Base-by-base conservation (phyloP, 2,329 filamentous ascomycete genomes). In the Fusarium sp. region DNA sequence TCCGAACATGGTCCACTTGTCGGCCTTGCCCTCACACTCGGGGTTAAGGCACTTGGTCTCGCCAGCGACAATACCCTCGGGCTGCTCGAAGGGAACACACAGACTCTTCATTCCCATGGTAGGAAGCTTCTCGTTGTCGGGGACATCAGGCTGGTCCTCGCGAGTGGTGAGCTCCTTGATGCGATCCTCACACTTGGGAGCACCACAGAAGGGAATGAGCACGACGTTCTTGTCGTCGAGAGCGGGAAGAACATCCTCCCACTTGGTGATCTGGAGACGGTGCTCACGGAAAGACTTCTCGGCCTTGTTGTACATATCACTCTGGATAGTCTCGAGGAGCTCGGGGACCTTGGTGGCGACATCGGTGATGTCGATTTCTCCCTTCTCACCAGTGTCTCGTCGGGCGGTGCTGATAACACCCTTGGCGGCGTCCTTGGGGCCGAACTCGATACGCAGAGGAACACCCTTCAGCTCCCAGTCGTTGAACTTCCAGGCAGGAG, bases 401-500 rank as follows among this genome's bases (percentile, higher is more conserved):
- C 96, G 93, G 23, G 94, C 93, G 68, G 88, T 93, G 69, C 91
- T 93, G 73, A 98, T 91, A 43, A 94, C 92, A 61, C 91, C 88
- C 78, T 94, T 93, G 70, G 92, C 93, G 14, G 91, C 91, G 78
- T 98, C 96, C 82, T 97, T 97, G 76, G 96, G 95, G 8, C 97
- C 97, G 77, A 97, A 97, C 81, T 99, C 96, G 62, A 99, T 87
- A 63, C 96, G 92, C 39, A 99, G 88, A 48, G 97, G 96, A 43
- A 98, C 92, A 79, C 97, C 96, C 83, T 95, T 97, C 75, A 98
- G 87, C 81, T 99, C 97, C 93, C 94, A 98, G 82, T 99, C 94
- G 82, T 97, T 97, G 86, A 99, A 99, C 82, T 99, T 99, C 90
- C 92, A 98, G 70, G 93, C 94, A 41, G 96, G 94, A 65, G 94